Base-by-base conservation (phyloP, 2,329 filamentous ascomycete species). In the Pezicula neosporulosa region DNA sequence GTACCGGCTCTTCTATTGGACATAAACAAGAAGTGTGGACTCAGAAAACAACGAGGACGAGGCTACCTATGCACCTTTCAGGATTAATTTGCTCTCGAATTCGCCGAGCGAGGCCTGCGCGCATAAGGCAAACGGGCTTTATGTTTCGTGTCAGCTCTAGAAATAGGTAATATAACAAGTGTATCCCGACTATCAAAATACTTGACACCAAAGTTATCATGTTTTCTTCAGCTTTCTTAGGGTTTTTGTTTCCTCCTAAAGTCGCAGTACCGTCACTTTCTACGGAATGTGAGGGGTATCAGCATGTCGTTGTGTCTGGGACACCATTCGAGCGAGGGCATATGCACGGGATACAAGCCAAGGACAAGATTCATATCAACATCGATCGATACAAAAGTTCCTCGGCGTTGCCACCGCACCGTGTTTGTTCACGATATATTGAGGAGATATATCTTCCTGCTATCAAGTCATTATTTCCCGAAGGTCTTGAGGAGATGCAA, bases 281-380 rank as follows among this genome's bases (percentile, higher is more conserved):
- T 24, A 39, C 16, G 2, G n/a, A 16, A 19, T 19, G 19, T 4
- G 37, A 18, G 15, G 37, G 37, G 19, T 62, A 62, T 50, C 56
- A 64, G 51, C 61, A 63, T 50, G 50, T 63, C 28, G 56, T 63
- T 15, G 54, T 51, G 4, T 30, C 42, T 15, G 61, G 61, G 7
- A 51, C 56, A 12, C 58, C 61, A 4, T 62, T 60, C 45, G 57
- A 60, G 3, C 61, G 61, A 18, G 61, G 61, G 13, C 41, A 54
- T 15, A 36, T 49, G 3, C 60, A 63, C 30, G 61, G 60, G 21
- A 43, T 46, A 15, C 58, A 64, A 50, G 56, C 56, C 4, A 43
- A 38, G 33, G 21, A 49, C 35, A 64, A 64, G 44, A 54, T 63
- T 42, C 53, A 49, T 21, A 47, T 48, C 21, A 63, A 62, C 48